These are phyloP conservation scores for Fusarium euwallaceae DNA, from an alignment of 2,329 filamentous ascomycete genomes.

Conservation along the genomic window DNA sequence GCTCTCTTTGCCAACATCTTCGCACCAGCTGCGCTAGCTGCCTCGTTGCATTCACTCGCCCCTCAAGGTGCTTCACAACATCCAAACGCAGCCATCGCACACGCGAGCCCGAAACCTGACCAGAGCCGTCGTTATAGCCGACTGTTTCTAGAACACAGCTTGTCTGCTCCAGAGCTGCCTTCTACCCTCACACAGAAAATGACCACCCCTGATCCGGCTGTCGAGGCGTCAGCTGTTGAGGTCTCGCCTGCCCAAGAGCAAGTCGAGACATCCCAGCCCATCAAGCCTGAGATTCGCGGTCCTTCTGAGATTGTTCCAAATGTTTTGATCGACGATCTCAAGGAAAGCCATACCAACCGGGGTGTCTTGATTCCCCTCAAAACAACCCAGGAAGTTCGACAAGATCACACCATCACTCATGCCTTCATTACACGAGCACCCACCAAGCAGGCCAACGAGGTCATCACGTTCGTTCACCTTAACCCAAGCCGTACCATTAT, in stretches of 20 bases:
- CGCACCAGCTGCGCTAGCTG: neutral
- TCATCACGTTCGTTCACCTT: constrained; percentile 73
- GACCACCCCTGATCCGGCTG: constrained; percentile 27
- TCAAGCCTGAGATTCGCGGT: constrained; percentile 38
- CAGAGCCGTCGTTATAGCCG: neutral
- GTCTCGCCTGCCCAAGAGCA: constrained; percentile 25
- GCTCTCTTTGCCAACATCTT: constrained; percentile 2
- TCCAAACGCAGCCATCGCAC: constrained; percentile 1
- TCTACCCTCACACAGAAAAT: constrained; percentile 19
- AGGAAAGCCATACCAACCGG: constrained; percentile 52
- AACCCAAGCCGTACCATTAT: neutral
- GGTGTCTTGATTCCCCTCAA: constrained; percentile 73
- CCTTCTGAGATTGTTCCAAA: constrained; percentile 51
- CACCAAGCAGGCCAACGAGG: constrained; percentile 76
- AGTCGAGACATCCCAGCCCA: constrained; percentile 11
- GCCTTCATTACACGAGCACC: constrained; percentile 81
- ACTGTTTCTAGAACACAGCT: constrained; percentile 2
- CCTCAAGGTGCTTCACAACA: neutral
- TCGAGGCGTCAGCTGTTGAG: constrained; percentile 11
- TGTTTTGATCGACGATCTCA: constrained; percentile 54
- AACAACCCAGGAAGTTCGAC: constrained; percentile 72
- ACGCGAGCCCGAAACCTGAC: constrained; percentile 6
- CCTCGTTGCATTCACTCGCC: constrained; percentile 3
- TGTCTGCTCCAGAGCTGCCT: neutral
- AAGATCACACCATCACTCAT: constrained; percentile 69